phyloP scores from a whole-genome alignment of 495 filamentous ascomycete genomes.

The Cercophora samala region DNA sequence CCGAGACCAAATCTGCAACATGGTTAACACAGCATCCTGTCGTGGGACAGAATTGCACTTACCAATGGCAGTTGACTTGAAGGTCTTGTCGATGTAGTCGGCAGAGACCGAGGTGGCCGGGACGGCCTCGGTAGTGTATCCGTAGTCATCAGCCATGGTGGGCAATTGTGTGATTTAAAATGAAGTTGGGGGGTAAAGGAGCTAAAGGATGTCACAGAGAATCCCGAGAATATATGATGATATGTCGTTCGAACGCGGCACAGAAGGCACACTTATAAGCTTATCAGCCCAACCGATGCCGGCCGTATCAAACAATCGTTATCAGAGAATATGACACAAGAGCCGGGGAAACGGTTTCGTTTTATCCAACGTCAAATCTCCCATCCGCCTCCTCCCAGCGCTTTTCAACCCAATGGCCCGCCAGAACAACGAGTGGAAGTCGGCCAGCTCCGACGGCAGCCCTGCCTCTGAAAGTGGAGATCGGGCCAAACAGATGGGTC shows the following conservation, averaged over 20 bases:
- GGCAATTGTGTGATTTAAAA: slow-evolving; percentile 1
- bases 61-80: slow-evolving; percentile 68
- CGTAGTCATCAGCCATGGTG: slow-evolving; percentile 32
- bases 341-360: neutral
- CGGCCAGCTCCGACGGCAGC: slow-evolving; percentile 26
- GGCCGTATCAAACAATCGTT: neutral
- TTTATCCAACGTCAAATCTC: neutral
- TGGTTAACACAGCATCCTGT: neutral
- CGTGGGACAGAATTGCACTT: slow-evolving; percentile 25
- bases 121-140: slow-evolving; percentile 48
- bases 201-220: neutral
- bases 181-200: neutral
- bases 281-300: slow-evolving; percentile 1
- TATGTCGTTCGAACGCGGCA: neutral
- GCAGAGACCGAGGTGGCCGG: slow-evolving; percentile 47
- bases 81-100: slow-evolving; percentile 66
- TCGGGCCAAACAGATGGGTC: neutral
- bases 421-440: slow-evolving; percentile 13
- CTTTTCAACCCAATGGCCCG: neutral
- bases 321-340: slow-evolving; percentile 4
- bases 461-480: neutral
- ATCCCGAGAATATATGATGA: neutral
- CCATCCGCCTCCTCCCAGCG: neutral
- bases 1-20: slow-evolving; percentile 67
- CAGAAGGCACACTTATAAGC: neutral